Evolutionary conservation across 306 rosid species (phyloP).

Genomic region (Erythrophleum fordii): DNA sequence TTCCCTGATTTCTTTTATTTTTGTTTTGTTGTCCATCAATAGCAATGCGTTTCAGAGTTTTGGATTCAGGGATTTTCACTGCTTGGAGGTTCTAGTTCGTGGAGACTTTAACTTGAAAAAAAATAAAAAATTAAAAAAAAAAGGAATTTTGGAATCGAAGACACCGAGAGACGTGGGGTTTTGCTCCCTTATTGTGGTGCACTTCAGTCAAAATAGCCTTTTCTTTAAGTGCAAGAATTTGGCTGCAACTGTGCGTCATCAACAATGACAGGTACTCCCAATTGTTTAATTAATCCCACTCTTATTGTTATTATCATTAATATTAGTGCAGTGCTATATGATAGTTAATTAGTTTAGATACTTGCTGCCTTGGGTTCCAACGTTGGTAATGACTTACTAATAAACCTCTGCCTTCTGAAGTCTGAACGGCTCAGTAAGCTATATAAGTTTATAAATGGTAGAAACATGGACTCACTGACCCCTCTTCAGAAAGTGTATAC

Average conservation of each 20-base stretch:
- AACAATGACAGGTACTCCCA: slow-evolving; percentile 33
- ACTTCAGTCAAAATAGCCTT: slow-evolving; percentile 68
- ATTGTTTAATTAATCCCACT: slow-evolving; percentile 30
- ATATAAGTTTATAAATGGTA: slow-evolving; percentile 12
- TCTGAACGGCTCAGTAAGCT: slow-evolving; percentile 20
- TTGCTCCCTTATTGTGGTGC: slow-evolving; percentile 80
- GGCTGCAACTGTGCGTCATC: slow-evolving; percentile 56
- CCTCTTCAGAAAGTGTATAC: slow-evolving; percentile 1
- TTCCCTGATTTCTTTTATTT: neutral
- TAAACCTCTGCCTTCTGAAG: slow-evolving; percentile 12
- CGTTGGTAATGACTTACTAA: neutral
- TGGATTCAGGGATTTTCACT: slow-evolving; percentile 18
- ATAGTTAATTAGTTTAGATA: slow-evolving; percentile 19
- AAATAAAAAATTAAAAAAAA: neutral
- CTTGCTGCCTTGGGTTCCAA: slow-evolving; percentile 19
- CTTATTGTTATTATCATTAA: neutral
- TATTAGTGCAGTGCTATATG: slow-evolving; percentile 2
- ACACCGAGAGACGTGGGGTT: slow-evolving; percentile 68
- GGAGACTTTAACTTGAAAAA: neutral
- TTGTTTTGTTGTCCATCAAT: neutral
- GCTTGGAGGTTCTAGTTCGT: neutral
- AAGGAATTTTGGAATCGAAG: slow-evolving; percentile 35
- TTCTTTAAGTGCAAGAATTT: slow-evolving; percentile 59
- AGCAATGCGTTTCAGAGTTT: slow-evolving; percentile 12
- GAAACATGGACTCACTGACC: slow-evolving; percentile 34